Conservation (phyloP, 31 red algal genomes). For the Porphyra umbilicalis region DNA sequence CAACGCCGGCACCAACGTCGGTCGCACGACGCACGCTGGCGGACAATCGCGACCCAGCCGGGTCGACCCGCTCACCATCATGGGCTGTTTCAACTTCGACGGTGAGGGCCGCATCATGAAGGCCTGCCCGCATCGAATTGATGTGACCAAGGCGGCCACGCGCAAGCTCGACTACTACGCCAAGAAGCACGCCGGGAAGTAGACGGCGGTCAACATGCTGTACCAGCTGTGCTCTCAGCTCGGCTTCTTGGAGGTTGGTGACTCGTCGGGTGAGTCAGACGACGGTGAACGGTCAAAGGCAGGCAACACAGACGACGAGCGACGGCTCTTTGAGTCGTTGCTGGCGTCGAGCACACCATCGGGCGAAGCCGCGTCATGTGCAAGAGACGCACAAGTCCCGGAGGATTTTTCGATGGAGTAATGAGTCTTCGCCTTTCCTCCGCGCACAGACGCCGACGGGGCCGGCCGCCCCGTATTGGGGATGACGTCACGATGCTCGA, state of each 20-base stretch:
- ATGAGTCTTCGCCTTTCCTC: not conserved
- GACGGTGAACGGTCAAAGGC: not conserved
- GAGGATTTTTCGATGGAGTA: not conserved
- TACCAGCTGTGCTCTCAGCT: not conserved
- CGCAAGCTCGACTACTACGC: constrained; percentile 7
- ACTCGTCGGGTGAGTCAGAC: not conserved
- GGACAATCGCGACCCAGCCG: no score
- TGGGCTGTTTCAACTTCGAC: not conserved
- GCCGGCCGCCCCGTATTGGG: no score
- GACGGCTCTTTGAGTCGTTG: not conserved
- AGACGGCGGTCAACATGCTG: not conserved
- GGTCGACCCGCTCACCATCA: not conserved
- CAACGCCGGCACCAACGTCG: not conserved
- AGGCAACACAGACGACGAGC: not conserved
- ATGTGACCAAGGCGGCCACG: not conserved
- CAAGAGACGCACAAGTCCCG: not conserved
- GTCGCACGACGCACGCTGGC: not conserved
- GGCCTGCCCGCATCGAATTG: not conserved
- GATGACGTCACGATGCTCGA: not conserved
- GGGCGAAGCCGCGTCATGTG: no score
- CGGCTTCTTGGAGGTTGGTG: not conserved
- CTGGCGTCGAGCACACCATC: not conserved
- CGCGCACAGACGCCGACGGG: not conserved
- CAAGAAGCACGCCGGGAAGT: not conserved
- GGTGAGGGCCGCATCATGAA: constrained; percentile 6